A percentile compares a stretch with the other conserved stretches of the same genome.
Evolutionary conservation across 2,329 filamentous ascomycete genomes (phyloP).

Genomic region (Penicillium sp.): DNA sequence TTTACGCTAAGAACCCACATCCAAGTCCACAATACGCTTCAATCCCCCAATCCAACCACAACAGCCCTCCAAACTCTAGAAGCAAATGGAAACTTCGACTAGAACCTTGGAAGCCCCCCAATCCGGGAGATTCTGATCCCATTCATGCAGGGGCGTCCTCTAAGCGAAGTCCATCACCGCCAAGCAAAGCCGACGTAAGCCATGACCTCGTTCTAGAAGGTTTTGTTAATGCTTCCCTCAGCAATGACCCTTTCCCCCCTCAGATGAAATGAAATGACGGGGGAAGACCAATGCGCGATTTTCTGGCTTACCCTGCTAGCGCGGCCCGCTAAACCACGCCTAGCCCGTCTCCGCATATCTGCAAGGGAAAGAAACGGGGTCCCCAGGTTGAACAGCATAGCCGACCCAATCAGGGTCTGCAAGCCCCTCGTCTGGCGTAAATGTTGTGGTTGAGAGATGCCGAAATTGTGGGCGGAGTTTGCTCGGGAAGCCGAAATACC

Average conservation of each 20-base stretch:
- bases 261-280: not conserved
- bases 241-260: not conserved
- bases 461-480: not conserved
- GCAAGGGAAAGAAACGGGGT: not conserved
- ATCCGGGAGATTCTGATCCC: not conserved
- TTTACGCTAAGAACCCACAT: not conserved
- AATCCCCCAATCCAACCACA: not conserved
- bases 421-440: not conserved
- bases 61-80: not conserved
- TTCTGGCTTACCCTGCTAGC: not conserved
- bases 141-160: not conserved
- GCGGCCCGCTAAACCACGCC: not conserved
- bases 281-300: not conserved
- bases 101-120: not conserved
- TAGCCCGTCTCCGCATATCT: not conserved
- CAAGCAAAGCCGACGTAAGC: not conserved
- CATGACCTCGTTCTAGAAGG: not conserved
- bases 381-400: not conserved
- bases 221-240: not conserved
- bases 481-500: not conserved
- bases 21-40: not conserved
- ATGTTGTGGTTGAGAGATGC: not conserved
- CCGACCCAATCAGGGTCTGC: not conserved
- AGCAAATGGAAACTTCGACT: not conserved
- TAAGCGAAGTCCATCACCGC: slow-evolving; percentile 1